A percentile compares a stretch with the other conserved stretches of the same genome.
Evolutionary conservation across 73 alveolate species (phyloP).

Genomic region (Paramecium tetraurelia): DNA sequence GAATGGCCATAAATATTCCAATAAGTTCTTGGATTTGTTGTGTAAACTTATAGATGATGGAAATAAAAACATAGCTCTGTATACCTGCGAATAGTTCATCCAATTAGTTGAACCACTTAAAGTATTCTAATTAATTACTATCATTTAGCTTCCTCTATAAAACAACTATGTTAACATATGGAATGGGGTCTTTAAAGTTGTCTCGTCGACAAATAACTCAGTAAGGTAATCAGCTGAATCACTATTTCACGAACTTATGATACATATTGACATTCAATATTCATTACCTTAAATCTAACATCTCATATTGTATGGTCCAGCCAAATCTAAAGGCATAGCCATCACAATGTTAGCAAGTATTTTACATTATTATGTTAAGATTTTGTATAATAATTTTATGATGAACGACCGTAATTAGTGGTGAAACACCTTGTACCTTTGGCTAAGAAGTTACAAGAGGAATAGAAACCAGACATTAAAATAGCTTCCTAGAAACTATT

Average conservation of each 20-base stretch:
- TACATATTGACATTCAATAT: neutral
- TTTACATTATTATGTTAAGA: neutral
- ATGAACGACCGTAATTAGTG: slow-evolving; percentile 24
- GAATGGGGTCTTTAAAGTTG: slow-evolving; percentile 9
- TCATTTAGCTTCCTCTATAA: neutral
- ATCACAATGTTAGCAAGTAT: slow-evolving; percentile 44
- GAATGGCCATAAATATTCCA: slow-evolving; percentile 41
- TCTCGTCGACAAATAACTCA: neutral
- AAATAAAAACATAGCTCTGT: slow-evolving; percentile 34
- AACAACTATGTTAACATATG: neutral
- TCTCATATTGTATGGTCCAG: slow-evolving; percentile 24
- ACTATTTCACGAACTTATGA: neutral
- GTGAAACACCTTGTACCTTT: slow-evolving; percentile 26
- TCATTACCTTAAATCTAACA: slow-evolving; percentile 24
- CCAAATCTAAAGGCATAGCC: slow-evolving; percentile 30
- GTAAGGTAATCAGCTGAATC: slow-evolving; percentile 33
- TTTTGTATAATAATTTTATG: slow-evolving; percentile 14
- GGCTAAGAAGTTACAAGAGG: slow-evolving; percentile 29
- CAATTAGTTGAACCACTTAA: slow-evolving; percentile 37
- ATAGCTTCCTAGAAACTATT: neutral
- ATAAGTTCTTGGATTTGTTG: slow-evolving; percentile 35
- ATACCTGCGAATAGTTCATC: slow-evolving; percentile 31
- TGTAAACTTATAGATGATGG: slow-evolving; percentile 41
- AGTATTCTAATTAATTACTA: neutral
- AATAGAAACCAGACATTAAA: slow-evolving; percentile 45